Evolutionary conservation across 106 monocot species (phyloP).

Genomic region (Allium fistulosum): DNA sequence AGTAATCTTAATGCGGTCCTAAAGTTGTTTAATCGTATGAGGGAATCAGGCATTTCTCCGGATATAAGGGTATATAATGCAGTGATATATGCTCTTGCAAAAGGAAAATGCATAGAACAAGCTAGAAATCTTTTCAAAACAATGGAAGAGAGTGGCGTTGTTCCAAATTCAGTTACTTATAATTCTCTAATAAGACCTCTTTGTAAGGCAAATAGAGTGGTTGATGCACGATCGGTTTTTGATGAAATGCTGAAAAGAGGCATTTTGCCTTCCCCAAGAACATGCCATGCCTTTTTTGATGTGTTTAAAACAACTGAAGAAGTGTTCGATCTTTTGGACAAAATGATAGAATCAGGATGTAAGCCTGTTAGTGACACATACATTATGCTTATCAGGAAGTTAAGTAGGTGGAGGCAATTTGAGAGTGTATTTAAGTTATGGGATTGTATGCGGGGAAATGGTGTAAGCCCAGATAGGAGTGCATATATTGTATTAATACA

Average conservation of each 20-base stretch:
- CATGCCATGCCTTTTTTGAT: constrained; percentile 74
- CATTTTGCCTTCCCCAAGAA: constrained; percentile 54
- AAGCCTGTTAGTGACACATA: constrained; percentile 59
- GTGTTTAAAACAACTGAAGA: constrained; percentile 44
- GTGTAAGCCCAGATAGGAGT: constrained; percentile 67
- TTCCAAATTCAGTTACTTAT: constrained; percentile 65
- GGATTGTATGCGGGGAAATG: constrained; percentile 47
- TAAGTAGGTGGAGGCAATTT: constrained; percentile 72
- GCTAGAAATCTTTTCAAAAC: constrained; percentile 45
- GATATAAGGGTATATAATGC: constrained; percentile 88
- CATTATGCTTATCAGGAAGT: constrained; percentile 84
- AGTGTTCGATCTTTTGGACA: constrained; percentile 51
- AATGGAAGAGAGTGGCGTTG: constrained; percentile 62
- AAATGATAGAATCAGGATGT: constrained; percentile 50
- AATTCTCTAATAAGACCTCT: constrained; percentile 78
- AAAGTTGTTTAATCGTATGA: constrained; percentile 72
- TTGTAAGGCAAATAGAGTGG: constrained; percentile 36
- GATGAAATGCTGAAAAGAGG: constrained; percentile 62
- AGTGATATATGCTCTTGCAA: constrained; percentile 69
- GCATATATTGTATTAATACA: constrained; percentile 82
- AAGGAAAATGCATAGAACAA: constrained; percentile 37
- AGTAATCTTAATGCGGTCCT: constrained; percentile 62
- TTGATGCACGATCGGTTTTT: constrained; percentile 44
- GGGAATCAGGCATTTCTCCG: constrained; percentile 37
- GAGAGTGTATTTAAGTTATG: constrained; percentile 70